Evolutionary conservation across 2,329 filamentous ascomycete genomes (phyloP).

Genomic region (Paraphaeosphaeria sporulosa): DNA sequence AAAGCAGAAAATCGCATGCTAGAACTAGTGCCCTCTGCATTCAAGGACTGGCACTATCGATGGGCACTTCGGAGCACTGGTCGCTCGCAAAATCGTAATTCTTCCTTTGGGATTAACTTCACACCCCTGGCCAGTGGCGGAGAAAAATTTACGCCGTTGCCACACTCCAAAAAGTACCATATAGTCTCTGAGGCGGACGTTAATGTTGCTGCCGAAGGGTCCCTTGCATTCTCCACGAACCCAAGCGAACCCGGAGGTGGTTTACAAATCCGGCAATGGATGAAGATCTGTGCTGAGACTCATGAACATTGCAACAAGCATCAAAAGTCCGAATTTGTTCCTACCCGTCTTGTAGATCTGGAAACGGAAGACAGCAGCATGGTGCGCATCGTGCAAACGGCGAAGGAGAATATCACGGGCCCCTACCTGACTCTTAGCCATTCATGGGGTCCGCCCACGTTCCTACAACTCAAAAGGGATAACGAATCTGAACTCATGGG

Average conservation of each 20-base stretch:
- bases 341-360: conserved; percentile 22
- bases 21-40: neutral
- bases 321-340: conserved; percentile 7
- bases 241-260: neutral
- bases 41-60: neutral
- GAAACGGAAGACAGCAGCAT: neutral
- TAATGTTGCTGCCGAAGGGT: neutral
- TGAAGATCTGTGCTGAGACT: conserved; percentile 1
- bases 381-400: conserved; percentile 18
- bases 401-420: conserved; percentile 11
- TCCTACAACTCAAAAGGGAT: conserved; percentile 7
- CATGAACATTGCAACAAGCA: conserved; percentile 1
- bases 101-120: neutral
- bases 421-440: conserved; percentile 33
- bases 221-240: neutral
- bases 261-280: conserved; percentile 1
- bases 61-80: neutral
- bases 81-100: neutral
- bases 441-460: conserved; percentile 27
- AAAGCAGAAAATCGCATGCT: too few relatives aligned
- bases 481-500: conserved; percentile 1
- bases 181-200: neutral
- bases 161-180: neutral
- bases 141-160: neutral
- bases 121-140: neutral